phyloP scores from a whole-genome alignment of 2,329 filamentous ascomycete species.

The Lecanosticta acicola region DNA sequence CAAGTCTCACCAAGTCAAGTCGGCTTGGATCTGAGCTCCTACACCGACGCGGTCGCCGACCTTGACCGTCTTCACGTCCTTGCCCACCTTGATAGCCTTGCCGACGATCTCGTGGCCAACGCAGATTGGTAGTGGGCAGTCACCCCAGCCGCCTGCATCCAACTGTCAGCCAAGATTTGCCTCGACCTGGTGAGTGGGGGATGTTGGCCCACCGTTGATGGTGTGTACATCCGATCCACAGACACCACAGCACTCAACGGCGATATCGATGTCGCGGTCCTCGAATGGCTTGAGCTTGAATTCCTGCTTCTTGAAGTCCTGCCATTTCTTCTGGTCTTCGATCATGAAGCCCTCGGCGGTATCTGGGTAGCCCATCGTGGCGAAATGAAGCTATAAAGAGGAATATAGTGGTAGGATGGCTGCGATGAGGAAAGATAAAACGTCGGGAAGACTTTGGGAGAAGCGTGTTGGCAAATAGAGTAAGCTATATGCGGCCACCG shows the following conservation, averaged over 20 bases:
- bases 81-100: slow-evolving; percentile 46
- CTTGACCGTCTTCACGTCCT: slow-evolving; percentile 47
- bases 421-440: not conserved
- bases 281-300: slow-evolving; percentile 81
- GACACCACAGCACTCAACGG: slow-evolving; percentile 72
- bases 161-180: not conserved
- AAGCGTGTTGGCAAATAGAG: not conserved
- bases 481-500: not conserved
- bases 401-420: not conserved
- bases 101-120: slow-evolving; percentile 60
- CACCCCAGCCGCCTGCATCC: slow-evolving; percentile 56
- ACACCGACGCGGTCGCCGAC: slow-evolving; percentile 43
- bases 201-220: slow-evolving; percentile 28
- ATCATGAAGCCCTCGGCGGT: slow-evolving; percentile 47
- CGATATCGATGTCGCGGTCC: slow-evolving; percentile 80
- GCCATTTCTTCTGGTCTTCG: slow-evolving; percentile 56
- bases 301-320: slow-evolving; percentile 50
- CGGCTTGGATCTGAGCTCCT: slow-evolving; percentile 47
- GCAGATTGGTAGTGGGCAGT: slow-evolving; percentile 56
- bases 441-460: not conserved
- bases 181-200: too few relatives aligned
- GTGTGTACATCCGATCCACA: slow-evolving; percentile 30
- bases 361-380: slow-evolving; percentile 48
- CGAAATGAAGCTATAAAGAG: not conserved
- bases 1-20: slow-evolving; percentile 38